A percentile compares a stretch with the other conserved stretches of the same genome.
Conservation (phyloP, 2,329 filamentous ascomycete species). For the Pyrenophora tritici-repentis region DNA sequence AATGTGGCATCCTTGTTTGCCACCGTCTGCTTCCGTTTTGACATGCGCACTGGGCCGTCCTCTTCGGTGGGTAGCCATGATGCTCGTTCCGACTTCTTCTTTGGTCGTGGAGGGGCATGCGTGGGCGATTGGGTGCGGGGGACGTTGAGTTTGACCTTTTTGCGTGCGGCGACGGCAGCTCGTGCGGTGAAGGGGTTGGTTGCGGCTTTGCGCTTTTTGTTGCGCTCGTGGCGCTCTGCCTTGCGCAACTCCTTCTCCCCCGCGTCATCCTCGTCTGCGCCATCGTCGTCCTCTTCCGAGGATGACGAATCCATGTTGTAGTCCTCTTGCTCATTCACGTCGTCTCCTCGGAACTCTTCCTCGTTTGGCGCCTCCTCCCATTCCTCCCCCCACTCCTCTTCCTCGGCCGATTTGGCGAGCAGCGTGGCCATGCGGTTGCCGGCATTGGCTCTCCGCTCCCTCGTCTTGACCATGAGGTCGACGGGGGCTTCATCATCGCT, state of each 20-base stretch:
- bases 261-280: conserved; percentile 73
- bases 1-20: conserved; percentile 63
- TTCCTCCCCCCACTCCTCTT: conserved; percentile 51
- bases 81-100: conserved; percentile 73
- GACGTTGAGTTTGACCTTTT: conserved; percentile 48
- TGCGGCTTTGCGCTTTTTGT: conserved; percentile 80
- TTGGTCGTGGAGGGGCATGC: conserved; percentile 54
- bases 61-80: conserved; percentile 70
- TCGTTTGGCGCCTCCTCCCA: conserved; percentile 71
- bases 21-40: conserved; percentile 66
- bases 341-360: conserved; percentile 57
- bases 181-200: conserved; percentile 46
- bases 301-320: conserved; percentile 81
- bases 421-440: conserved; percentile 50
- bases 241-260: conserved; percentile 87
- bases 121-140: conserved; percentile 51
- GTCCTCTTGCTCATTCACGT: conserved; percentile 66
- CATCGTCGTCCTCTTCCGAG: conserved; percentile 74
- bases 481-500: conserved; percentile 37
- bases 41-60: conserved; percentile 66
- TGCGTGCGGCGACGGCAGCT: conserved; percentile 46
- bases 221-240: conserved; percentile 66
- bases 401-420: conserved; percentile 40
- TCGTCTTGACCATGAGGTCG: conserved; percentile 47
- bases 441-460: conserved; percentile 46